These are phyloP conservation scores for Trichosporon sp. DNA, from an alignment of 1,284 basidiomycete genomes.

Conservation along the genomic window DNA sequence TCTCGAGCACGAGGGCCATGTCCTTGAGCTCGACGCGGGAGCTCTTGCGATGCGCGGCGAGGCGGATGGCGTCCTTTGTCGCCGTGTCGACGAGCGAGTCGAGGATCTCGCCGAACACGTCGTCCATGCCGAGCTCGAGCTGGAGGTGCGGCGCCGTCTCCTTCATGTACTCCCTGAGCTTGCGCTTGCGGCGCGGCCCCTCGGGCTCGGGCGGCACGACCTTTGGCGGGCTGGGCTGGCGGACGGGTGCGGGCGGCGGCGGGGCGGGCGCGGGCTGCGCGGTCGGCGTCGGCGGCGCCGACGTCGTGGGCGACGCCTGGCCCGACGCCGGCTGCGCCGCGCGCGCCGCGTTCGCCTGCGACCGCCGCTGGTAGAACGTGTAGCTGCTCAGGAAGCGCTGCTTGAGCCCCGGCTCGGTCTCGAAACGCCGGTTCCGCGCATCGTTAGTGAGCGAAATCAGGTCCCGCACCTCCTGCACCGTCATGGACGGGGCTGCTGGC, in stretches of 20 bases:
- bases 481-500: constrained; percentile 9
- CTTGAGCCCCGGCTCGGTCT: not conserved
- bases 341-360: not conserved
- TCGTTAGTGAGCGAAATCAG: constrained; percentile 8
- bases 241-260: constrained; percentile 6
- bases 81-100: constrained; percentile 33
- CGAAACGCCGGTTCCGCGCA: constrained; percentile 4
- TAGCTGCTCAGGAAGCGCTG: constrained; percentile 6
- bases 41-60: constrained; percentile 38
- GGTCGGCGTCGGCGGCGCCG: not conserved
- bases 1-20: constrained; percentile 35
- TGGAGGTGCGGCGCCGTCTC: constrained; percentile 37
- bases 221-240: constrained; percentile 5
- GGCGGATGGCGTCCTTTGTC: constrained; percentile 27
- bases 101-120: constrained; percentile 35
- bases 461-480: constrained; percentile 12
- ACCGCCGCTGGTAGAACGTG: constrained; percentile 14
- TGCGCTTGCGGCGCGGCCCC: constrained; percentile 30
- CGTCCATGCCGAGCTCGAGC: constrained; percentile 34
- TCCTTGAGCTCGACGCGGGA: constrained; percentile 41
- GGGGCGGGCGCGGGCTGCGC: not conserved
- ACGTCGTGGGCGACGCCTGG: not conserved
- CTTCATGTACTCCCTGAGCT: constrained; percentile 32
- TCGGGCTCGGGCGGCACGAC: constrained; percentile 31
- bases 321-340: not conserved